Conservation (phyloP, 2,329 filamentous ascomycete species). For the Aspergillus sp. region DNA sequence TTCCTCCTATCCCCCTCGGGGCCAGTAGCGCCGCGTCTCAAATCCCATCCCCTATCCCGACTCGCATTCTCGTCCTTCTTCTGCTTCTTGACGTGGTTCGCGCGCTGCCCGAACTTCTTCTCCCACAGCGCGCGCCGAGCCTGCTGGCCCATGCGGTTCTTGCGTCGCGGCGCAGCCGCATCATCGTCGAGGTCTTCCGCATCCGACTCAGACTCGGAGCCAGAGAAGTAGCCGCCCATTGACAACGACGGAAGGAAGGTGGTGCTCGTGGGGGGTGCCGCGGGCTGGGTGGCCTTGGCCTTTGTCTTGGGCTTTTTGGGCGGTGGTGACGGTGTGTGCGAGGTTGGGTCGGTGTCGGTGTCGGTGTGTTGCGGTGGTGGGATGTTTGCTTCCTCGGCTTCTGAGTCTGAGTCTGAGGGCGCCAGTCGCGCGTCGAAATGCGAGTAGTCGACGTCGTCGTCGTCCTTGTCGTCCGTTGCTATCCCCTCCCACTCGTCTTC, state of each 20-base stretch:
- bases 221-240: conserved; percentile 54
- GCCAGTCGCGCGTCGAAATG: conserved; percentile 28
- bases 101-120: conserved; percentile 50
- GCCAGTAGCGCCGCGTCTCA: conserved; percentile 46
- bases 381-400: conserved; percentile 15
- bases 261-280: conserved; percentile 27
- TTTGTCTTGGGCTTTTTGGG: conserved; percentile 19
- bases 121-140: conserved; percentile 53
- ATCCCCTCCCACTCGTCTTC: conserved; percentile 7
- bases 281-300: conserved; percentile 12
- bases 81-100: conserved; percentile 48
- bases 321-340: conserved; percentile 23
- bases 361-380: conserved; percentile 6
- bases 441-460: conserved; percentile 18
- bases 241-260: conserved; percentile 54
- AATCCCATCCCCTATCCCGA: conserved; percentile 50
- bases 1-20: conserved; percentile 13
- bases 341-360: conserved; percentile 16
- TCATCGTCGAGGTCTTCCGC: conserved; percentile 33
- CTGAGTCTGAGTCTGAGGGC: conserved; percentile 21
- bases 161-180: conserved; percentile 41
- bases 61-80: conserved; percentile 20
- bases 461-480: conserved; percentile 17
- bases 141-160: conserved; percentile 55
- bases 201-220: conserved; percentile 47